phyloP scores from a whole-genome alignment of 83 land plant genomes.

The Picea engelmannii region DNA sequence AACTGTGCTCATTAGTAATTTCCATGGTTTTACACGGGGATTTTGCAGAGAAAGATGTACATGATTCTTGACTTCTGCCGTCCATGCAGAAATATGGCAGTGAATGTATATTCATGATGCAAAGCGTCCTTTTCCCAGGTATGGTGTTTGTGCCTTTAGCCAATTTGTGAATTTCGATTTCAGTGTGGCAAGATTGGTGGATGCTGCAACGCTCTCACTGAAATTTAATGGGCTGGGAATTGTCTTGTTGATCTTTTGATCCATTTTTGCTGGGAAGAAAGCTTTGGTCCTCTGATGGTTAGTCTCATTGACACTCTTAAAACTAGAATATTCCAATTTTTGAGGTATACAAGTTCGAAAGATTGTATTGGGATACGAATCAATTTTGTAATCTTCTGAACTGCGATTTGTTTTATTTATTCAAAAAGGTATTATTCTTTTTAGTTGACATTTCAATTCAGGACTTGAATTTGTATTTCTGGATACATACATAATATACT shows the following conservation, averaged over 20 bases:
- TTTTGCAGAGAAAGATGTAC: conserved; percentile 14
- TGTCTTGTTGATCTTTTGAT: neutral
- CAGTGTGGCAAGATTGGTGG: conserved; percentile 1
- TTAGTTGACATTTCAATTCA: conserved; percentile 1
- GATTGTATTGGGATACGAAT: conserved; percentile 10
- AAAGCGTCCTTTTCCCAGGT: conserved; percentile 3
- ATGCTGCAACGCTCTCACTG: neutral
- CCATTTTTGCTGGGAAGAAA: conserved; percentile 9
- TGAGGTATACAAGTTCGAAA: neutral
- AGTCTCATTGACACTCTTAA: neutral
- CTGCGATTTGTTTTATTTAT: conserved; percentile 10
- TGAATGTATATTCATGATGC: conserved; percentile 11
- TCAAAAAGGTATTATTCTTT: neutral
- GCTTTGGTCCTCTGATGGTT: conserved; percentile 6
- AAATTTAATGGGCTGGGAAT: conserved; percentile 3
- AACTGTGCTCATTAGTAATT: conserved; percentile 12
- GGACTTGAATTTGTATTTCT: neutral
- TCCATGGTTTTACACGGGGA: conserved; percentile 1
- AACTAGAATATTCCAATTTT: conserved; percentile 2
- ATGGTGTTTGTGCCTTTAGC: conserved; percentile 7
- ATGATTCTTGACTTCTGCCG: conserved; percentile 5
- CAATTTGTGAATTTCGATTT: conserved; percentile 9
- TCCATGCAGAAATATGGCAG: conserved; percentile 1
- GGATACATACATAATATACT: neutral
- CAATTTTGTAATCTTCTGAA: conserved; percentile 7